A percentile compares a stretch with the other conserved stretches of the same genome.
These are phyloP conservation scores for Daldinia childiae DNA, from an alignment of 495 filamentous ascomycete species.

Conservation along the genomic window DNA sequence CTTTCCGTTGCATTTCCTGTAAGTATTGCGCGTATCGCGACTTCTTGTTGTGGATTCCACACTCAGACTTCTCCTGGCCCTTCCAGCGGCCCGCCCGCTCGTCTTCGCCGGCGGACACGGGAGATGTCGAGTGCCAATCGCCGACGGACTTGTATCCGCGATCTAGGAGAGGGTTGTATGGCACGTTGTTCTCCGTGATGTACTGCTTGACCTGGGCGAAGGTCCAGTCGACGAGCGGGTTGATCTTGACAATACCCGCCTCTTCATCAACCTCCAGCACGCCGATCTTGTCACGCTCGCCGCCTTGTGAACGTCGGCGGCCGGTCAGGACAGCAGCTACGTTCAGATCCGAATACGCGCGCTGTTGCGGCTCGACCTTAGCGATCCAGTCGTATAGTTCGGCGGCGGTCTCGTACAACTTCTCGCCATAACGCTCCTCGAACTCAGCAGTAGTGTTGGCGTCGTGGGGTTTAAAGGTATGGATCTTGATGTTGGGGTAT, in stretches of 20 bases:
- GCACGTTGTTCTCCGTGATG: slow-evolving; percentile 83
- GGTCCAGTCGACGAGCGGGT: slow-evolving; percentile 96
- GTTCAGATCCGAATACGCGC: slow-evolving; percentile 86
- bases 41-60: slow-evolving; percentile 96
- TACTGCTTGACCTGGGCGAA: slow-evolving; percentile 91
- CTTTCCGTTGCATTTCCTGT: slow-evolving; percentile 75
- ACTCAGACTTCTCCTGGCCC: slow-evolving; percentile 93
- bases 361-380: slow-evolving; percentile 96
- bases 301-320: slow-evolving; percentile 90
- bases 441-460: slow-evolving; percentile 77
- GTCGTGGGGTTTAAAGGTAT: slow-evolving; percentile 87
- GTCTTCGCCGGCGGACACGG: slow-evolving; percentile 89
- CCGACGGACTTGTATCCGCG: slow-evolving; percentile 95
- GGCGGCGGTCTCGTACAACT: slow-evolving; percentile 84
- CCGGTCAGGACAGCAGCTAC: slow-evolving; percentile 96
- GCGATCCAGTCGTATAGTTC: slow-evolving; percentile 96
- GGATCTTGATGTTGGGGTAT: slow-evolving; percentile 82
- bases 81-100: slow-evolving; percentile 98
- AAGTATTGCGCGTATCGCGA: slow-evolving; percentile 90
- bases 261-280: slow-evolving; percentile 93
- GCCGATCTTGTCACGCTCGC: slow-evolving; percentile 85
- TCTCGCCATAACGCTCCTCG: slow-evolving; percentile 78
- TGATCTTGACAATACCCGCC: slow-evolving; percentile 90
- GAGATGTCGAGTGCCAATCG: slow-evolving; percentile 96
- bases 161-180: slow-evolving; percentile 92